phyloP scores from a whole-genome alignment of 1,139 yeast genomes.

The Taphrina pruni region DNA sequence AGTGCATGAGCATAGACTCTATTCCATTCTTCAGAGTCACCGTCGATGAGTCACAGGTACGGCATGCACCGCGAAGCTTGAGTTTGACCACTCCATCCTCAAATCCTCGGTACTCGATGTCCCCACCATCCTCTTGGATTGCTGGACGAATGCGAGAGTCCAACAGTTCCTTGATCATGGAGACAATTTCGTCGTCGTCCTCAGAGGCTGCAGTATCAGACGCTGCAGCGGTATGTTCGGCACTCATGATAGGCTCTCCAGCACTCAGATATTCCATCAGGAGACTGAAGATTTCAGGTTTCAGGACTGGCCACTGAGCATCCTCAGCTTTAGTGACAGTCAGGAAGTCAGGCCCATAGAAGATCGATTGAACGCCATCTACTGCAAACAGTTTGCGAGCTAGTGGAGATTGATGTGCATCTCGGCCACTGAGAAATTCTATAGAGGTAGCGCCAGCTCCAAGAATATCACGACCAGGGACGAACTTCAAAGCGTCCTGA shows the following conservation, averaged over 20 bases:
- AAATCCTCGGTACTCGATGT: conserved; percentile 70
- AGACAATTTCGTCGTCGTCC: conserved; percentile 78
- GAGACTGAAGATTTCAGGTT: conserved; percentile 86
- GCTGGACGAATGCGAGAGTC: conserved; percentile 97
- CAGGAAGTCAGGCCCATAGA: conserved; percentile 87
- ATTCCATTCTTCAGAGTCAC: conserved; percentile 82
- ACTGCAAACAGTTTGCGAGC: conserved; percentile 79
- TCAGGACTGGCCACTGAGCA: conserved; percentile 72
- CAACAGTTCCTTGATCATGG: conserved; percentile 89
- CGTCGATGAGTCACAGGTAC: conserved; percentile 75
- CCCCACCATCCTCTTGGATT: conserved; percentile 69
- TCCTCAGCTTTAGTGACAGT: conserved; percentile 74
- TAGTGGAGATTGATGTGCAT: conserved; percentile 77
- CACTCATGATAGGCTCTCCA: conserved; percentile 66
- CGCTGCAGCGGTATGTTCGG: conserved; percentile 60
- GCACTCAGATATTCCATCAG: conserved; percentile 82
- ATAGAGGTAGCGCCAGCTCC: conserved; percentile 55
- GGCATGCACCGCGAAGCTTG: conserved; percentile 81
- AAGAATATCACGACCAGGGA: conserved; percentile 70
- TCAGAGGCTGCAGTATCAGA: conserved; percentile 59
- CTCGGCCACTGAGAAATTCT: conserved; percentile 72
- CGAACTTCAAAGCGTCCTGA: conserved; percentile 85
- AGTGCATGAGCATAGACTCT: conserved; percentile 82
- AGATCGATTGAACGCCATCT: conserved; percentile 73
- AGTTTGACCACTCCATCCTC: conserved; percentile 67